Evolutionary conservation across 148 eudicot species (phyloP), one percentile per base, ranked within the genome.

Genomic region (Amaranthus hypochondriacus): DNA sequence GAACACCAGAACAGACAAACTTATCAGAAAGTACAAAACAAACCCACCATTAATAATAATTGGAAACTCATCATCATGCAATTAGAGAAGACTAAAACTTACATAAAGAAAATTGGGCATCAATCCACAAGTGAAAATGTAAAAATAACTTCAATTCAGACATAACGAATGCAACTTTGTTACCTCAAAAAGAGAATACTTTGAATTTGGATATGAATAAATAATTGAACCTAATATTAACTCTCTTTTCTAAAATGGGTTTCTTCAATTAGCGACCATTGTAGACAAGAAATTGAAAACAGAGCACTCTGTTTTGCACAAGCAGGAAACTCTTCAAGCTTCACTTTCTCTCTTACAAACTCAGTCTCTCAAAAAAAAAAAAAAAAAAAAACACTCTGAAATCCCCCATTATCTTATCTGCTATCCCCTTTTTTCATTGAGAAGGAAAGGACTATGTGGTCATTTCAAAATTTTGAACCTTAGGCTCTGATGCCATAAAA

Each of bases 401-500:
- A 42, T 50, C 59, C 47, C 9, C 10, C 66, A 69, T 43, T 51
- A 76, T 70, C 79, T 76, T 76, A 76, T 76, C 79, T 70, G 39
- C 39, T 28, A 76, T 69, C 55, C 63, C 73, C 48, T 9, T 48
- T 67, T 56, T 10, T n/a, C 12, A 18, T 7, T 4, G 11, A 2
- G 55, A 43, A 44, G 14, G 6, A 9, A 47, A 52, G 60, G 46
- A 15, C 15, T 39, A 52, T 44, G 13, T 56, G 21, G 44, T 70
- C 14, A 15, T 76, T 53, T 39, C 46, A 12, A 56, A 6, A 9
- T n/a, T n/a, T n/a, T n/a, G n/a, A n/a, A n/a, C n/a, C n/a, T n/a
- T n/a, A n/a, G n/a, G n/a, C n/a, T n/a, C n/a, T n/a, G n/a, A n/a
- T n/a, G n/a, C n/a, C n/a, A n/a, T n/a, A n/a, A n/a, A n/a, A n/a